Percentiles rank a stretch among this genome's conserved stretches.
Conservation (phyloP, 345 rosid genomes). For the Lumnitzera racemosa region DNA sequence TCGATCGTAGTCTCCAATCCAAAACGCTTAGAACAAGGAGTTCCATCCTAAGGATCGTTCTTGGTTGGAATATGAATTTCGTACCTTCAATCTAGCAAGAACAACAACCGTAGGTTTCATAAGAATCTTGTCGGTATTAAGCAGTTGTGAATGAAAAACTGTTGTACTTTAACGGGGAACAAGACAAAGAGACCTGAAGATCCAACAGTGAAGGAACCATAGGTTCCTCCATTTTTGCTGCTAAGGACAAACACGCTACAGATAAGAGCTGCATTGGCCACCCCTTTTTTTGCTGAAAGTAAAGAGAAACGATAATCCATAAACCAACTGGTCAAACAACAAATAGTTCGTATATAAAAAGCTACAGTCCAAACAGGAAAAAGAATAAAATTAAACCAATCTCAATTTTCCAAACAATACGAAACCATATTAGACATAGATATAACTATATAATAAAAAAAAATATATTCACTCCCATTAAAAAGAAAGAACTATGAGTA, state of each 20-base stretch:
- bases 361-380: neutral
- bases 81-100: slow-evolving; percentile 56
- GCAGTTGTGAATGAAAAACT: neutral
- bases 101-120: neutral
- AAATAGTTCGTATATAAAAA: neutral
- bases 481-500: no score
- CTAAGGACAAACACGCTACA: slow-evolving; percentile 87
- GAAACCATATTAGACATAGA: neutral
- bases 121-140: neutral
- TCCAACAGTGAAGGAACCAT: slow-evolving; percentile 77
- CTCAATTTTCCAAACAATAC: neutral
- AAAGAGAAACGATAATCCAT: neutral
- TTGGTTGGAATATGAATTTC: slow-evolving; percentile 69
- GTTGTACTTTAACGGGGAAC: neutral
- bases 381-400: slow-evolving; percentile 1
- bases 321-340: neutral
- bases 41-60: slow-evolving; percentile 87
- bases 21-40: slow-evolving; percentile 68
- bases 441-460: slow-evolving; percentile 15
- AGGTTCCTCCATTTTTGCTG: slow-evolving; percentile 98
- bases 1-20: slow-evolving; percentile 93
- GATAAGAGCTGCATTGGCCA: slow-evolving; percentile 95
- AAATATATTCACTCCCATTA: no score
- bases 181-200: slow-evolving; percentile 55
- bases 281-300: slow-evolving; percentile 50